Evolutionary conservation across 2,329 filamentous ascomycete genomes (phyloP), one percentile per base, ranked within the genome.

Genomic region (Neonectria punicea): DNA sequence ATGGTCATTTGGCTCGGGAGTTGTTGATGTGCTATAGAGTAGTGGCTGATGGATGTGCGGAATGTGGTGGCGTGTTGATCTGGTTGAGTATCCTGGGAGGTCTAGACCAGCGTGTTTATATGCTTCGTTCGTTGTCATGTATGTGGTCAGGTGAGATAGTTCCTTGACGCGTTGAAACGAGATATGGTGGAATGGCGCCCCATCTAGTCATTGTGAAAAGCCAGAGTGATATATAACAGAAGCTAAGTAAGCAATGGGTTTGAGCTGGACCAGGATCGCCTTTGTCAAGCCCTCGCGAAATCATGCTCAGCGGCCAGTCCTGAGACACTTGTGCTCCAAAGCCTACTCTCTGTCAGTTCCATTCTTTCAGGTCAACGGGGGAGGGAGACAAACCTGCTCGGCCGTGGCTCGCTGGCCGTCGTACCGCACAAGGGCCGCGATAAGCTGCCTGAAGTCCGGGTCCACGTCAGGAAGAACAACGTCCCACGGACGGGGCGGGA

Each of bases 331-430:
- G 58, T 76, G 74, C 25, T 62, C 58, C 44, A 75, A 66, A 2
- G 73, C 73, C 74, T 77, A 16, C 28, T 32, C 16, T 5, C 18
- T 9, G 46, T 71, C 8, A 73, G 51, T 41, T n/a, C 39, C n/a
- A 13, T 20, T 13, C 30, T 34, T 50, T 22, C 18, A 20, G 10
- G 11, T 36, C 5, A 32, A 32, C 11, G 18, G 0, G 10, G 10
- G 6, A 30, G 30, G 2, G 1, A 44, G 3, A 70, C 73, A 63
- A 61, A 80, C 81, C 74, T 81, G 67, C 16, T 83, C 81, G 51
- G 94, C 93, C 14, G 87, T 90, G 67, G 91, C 80, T 69, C 96
- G 87, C 43, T 83, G 78, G 13, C 85, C 91, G 76, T 97, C 90
- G 79, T 92, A 99, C 50, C 84, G 83, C 13, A 99, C 86, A 67